Conservation (phyloP, 345 rosid genomes). For the Diplotaxis tenuifolia region DNA sequence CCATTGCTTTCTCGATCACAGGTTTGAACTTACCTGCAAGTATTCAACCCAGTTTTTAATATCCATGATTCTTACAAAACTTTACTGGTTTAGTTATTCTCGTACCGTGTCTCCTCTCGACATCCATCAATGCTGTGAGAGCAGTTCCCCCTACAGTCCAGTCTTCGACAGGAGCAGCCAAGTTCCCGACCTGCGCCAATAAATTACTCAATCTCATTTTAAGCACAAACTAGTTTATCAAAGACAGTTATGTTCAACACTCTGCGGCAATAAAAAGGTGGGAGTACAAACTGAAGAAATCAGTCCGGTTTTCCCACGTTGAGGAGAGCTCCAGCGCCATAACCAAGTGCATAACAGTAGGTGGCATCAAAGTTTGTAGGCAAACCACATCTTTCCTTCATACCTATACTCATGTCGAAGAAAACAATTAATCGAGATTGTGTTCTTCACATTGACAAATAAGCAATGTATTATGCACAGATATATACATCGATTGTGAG, state of each 20-base stretch:
- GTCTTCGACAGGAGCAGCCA: constrained; percentile 78
- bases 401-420: constrained; percentile 46
- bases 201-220: constrained; percentile 14
- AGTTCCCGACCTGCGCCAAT: constrained; percentile 75
- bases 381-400: constrained; percentile 98
- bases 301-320: constrained; percentile 84
- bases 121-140: constrained; percentile 92
- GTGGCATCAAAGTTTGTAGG: constrained; percentile 93
- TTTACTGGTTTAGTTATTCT: background rate
- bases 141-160: constrained; percentile 99
- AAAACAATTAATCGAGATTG: background rate
- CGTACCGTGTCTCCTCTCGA: too few species aligned
- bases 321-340: constrained; percentile 87
- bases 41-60: constrained; percentile 37
- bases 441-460: background rate
- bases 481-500: background rate
- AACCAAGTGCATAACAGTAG: constrained; percentile 97
- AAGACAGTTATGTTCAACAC: too few species aligned
- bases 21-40: too few species aligned
- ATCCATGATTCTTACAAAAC: background rate
- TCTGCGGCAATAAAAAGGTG: too few species aligned
- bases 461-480: background rate
- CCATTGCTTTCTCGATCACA: constrained; percentile 99
- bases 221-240: too few species aligned
- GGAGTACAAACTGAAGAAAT: too few species aligned